Base-by-base conservation (phyloP, 371 early-diverging fungal genomes). In the Aphelidium insulamus region DNA sequence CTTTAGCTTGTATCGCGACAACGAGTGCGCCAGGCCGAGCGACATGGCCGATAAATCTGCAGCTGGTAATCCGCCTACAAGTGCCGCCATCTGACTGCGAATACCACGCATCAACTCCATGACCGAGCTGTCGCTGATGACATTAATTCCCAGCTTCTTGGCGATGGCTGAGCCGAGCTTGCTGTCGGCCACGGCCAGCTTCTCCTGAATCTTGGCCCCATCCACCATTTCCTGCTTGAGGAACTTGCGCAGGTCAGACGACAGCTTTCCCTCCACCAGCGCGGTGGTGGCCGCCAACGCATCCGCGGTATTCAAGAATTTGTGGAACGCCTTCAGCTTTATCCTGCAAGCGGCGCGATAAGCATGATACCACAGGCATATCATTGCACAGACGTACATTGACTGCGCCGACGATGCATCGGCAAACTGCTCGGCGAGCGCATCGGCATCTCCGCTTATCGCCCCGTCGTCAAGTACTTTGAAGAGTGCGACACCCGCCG, bases 271-370 rank as follows among this genome's bases (percentile, higher is more conserved):
- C 62, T 87, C 87, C 27, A 87, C 77, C 38, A 95, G 53, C 37
- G 80, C 85, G n/a, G 84, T 85, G 36, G 80, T 82, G 14, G 90
- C 87, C 32, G 82, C 67, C 50, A 97, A 63, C 17, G 92, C 91
- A 46, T 88, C 90, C 36, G 79, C 79, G 26, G 90, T 92, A 68
- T 86, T 87, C 50, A 84, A 87, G 49, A 92, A 97, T 59, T 87
- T 90, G 44, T 76, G 69, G 62, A 88, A 87, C 35, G 84, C 83
- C 52, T 82, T 65, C 39, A 94, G 67, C 68, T 90, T 88, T 34
- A 88, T 64, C 37, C 79, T 79, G 43, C 22, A 37, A 7, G 20
- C 9, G n/a, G 1, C n/a, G 6, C 14, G 5, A 11, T 12, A 23
- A 6, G 30, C 12, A 20, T 28, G 8, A 22, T 18, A n/a, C n/a